Evolutionary conservation across 306 rosid species (phyloP), one percentile per base, ranked within the genome.

Genomic region (Dryas drummondii): DNA sequence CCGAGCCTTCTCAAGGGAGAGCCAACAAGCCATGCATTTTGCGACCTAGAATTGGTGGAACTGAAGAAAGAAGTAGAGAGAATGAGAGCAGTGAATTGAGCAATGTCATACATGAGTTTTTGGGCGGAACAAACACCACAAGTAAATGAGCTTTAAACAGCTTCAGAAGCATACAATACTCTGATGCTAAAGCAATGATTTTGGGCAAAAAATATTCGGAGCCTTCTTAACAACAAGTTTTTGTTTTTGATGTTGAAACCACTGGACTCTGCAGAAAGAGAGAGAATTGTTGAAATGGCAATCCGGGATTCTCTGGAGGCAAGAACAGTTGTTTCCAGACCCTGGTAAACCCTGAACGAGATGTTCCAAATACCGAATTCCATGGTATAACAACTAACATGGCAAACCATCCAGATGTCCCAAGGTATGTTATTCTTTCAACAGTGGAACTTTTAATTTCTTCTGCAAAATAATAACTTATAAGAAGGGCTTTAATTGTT

Each of bases 241-340:
- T 69, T 7, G 32, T 9, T 37, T 5, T 51, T 41, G 73, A 69
- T 52, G 32, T 69, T 69, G 59, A 68, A 51, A 68, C 73, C 27
- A 15, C 48, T 27, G 48, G 47, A 68, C 19, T 47, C 27, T 5
- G 0, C 48, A 5, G 15, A 8, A 40, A 32, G 59, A 50, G 0
- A 16, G 62, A 0, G 5, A 15, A 42, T 70, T 3, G 2, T 54
- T 5, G 62, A 52, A 70, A 40, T 70, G 1, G 61, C n/a, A n/a
- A 0, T 16, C 47, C 26, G 26, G 27, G 46, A 27, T 48, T 46
- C 14, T 27, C 59, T 1, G 72, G 72, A 5, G 72, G 59, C 8
- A 68, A 68, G 72, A 70, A 52, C 37, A 52, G 50, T 52, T 70
- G 74, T 42, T 70, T 70, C 32, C 74, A 41, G 19, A 70, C 74